Percentiles rank a stretch among this genome's conserved stretches.
Evolutionary conservation across 768 basidiomycete genomes (phyloP).

Genomic region (Mycena maculata): DNA sequence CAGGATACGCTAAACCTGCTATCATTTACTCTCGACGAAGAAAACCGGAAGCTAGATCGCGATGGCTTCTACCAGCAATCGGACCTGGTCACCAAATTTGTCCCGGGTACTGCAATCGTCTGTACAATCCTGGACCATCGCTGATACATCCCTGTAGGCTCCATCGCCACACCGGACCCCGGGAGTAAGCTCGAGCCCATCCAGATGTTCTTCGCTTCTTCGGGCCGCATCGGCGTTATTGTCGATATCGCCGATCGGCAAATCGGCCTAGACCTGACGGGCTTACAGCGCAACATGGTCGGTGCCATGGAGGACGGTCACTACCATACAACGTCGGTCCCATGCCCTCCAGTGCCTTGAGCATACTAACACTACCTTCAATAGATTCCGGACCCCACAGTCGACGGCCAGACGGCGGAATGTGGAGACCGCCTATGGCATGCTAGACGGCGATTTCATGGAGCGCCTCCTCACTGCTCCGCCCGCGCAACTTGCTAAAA

Average conservation of each 20-base stretch:
- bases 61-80: conserved; percentile 80
- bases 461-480: conserved; percentile 68
- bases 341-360: background rate
- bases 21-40: conserved; percentile 61
- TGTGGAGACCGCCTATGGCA: conserved; percentile 69
- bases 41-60: conserved; percentile 59
- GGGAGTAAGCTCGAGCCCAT: conserved; percentile 62
- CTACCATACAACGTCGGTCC: conserved; percentile 69
- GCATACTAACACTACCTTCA: conserved; percentile 14
- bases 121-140: background rate
- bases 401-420: conserved; percentile 67
- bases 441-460: conserved; percentile 90
- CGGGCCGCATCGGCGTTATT: conserved; percentile 83
- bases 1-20: conserved; percentile 78
- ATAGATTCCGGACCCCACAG: conserved; percentile 79
- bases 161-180: conserved; percentile 59
- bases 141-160: conserved; percentile 54
- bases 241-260: conserved; percentile 65
- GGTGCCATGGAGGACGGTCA: conserved; percentile 60
- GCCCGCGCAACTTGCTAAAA: conserved; percentile 58
- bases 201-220: conserved; percentile 80
- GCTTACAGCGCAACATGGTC: conserved; percentile 81
- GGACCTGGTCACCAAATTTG: conserved; percentile 82
- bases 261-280: conserved; percentile 69
- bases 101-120: conserved; percentile 60